Evolutionary conservation across 495 filamentous ascomycete genomes (phyloP).

Genomic region (Penicillium longicatenatum): DNA sequence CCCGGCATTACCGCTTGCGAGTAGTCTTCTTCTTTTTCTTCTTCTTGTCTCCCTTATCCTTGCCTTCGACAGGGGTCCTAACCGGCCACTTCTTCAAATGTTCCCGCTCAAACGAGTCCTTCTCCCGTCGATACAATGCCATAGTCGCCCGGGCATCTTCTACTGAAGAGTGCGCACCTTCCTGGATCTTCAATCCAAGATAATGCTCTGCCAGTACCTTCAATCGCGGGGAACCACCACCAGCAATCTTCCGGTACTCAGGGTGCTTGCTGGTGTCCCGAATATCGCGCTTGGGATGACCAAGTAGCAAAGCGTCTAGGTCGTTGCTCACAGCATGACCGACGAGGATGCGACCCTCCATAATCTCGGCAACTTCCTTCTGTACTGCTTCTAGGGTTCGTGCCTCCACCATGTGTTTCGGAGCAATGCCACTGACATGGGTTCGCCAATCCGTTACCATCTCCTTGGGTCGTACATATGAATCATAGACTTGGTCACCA

Average conservation of each 20-base stretch:
- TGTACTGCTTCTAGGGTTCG: constrained; percentile 75
- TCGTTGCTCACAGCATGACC: constrained; percentile 93
- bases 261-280: constrained; percentile 82
- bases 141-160: constrained; percentile 92
- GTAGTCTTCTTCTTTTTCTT: constrained; percentile 56
- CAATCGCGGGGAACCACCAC: constrained; percentile 77
- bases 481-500: constrained; percentile 86
- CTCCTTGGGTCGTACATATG: constrained; percentile 77
- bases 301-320: constrained; percentile 70
- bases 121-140: constrained; percentile 79
- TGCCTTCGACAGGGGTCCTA: constrained; percentile 41
- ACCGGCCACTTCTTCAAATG: constrained; percentile 65
- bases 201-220: constrained; percentile 75
- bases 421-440: constrained; percentile 74
- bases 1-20: constrained; percentile 44
- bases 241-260: constrained; percentile 70
- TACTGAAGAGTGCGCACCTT: constrained; percentile 70
- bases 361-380: constrained; percentile 65
- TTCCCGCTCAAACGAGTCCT: constrained; percentile 79
- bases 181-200: constrained; percentile 81
- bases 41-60: constrained; percentile 43
- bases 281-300: constrained; percentile 73
- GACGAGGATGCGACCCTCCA: constrained; percentile 74
- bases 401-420: constrained; percentile 67
- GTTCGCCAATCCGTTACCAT: constrained; percentile 88